Percentiles rank a stretch among this genome's conserved stretches.
These are phyloP conservation scores for Tolypocladium endophyticum DNA, from an alignment of 2,329 filamentous ascomycete genomes.

Conservation along the genomic window DNA sequence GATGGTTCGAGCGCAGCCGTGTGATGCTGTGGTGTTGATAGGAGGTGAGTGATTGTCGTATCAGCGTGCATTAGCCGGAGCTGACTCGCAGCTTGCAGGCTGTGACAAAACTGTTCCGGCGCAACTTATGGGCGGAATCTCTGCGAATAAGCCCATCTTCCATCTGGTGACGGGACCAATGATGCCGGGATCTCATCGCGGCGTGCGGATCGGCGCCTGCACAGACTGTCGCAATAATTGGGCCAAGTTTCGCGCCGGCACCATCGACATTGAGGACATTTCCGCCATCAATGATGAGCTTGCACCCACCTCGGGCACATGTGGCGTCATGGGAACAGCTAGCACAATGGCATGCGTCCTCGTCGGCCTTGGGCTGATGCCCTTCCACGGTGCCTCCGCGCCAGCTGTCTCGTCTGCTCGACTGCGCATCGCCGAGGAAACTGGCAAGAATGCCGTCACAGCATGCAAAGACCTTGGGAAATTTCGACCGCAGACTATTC, in stretches of 20 bases:
- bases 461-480: constrained; percentile 53
- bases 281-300: constrained; percentile 60
- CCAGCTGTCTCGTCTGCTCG: constrained; percentile 70
- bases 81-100: constrained; percentile 27
- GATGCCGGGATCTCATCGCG: constrained; percentile 60
- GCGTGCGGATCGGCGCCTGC: constrained; percentile 57
- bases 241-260: constrained; percentile 55
- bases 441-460: constrained; percentile 56
- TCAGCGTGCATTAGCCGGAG: neutral
- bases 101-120: constrained; percentile 68
- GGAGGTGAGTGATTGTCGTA: constrained; percentile 34
- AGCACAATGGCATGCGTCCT: constrained; percentile 84
- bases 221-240: constrained; percentile 68
- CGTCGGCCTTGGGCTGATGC: constrained; percentile 70
- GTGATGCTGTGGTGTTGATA: constrained; percentile 58
- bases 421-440: constrained; percentile 70
- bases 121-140: constrained; percentile 66
- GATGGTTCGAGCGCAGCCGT: constrained; percentile 63
- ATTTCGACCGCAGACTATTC: constrained; percentile 59
- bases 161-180: constrained; percentile 64
- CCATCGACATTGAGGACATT: constrained; percentile 63
- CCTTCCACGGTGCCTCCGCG: constrained; percentile 67
- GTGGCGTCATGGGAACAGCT: constrained; percentile 85
- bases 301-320: constrained; percentile 68
- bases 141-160: constrained; percentile 60